phyloP scores from a whole-genome alignment of 768 basidiomycete species.

The Boletus reticulatus region DNA sequence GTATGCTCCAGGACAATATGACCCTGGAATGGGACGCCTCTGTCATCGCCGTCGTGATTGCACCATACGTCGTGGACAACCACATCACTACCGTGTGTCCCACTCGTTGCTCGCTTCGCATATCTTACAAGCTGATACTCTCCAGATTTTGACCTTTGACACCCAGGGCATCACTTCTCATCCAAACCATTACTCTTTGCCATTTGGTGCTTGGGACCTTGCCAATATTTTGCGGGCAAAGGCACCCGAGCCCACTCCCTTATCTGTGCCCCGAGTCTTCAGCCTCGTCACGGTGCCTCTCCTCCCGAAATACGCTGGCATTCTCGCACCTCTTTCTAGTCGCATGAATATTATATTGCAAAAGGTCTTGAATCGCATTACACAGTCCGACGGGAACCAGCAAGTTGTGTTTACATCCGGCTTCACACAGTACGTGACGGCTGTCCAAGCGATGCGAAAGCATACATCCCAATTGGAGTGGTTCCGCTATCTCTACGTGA shows the following conservation, averaged over 20 bases:
- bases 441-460: conserved; percentile 65
- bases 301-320: conserved; percentile 57
- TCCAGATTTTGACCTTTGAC: conserved; percentile 87
- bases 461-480: conserved; percentile 81
- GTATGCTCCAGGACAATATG: conserved; percentile 75
- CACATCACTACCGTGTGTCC: conserved; percentile 60
- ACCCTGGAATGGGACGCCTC: conserved; percentile 60
- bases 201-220: conserved; percentile 50
- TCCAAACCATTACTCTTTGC: conserved; percentile 81
- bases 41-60: conserved; percentile 56
- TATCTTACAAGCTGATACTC: not conserved
- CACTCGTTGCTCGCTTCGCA: not conserved
- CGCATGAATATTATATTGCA: conserved; percentile 42
- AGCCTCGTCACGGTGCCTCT: conserved; percentile 59
- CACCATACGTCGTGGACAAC: conserved; percentile 55
- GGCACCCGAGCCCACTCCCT: conserved; percentile 28
- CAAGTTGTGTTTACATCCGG: conserved; percentile 54
- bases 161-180: conserved; percentile 72
- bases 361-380: conserved; percentile 2
- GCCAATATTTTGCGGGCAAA: conserved; percentile 29
- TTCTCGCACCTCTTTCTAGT: conserved; percentile 47
- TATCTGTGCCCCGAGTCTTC: conserved; percentile 45
- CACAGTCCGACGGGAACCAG: not conserved
- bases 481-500: conserved; percentile 86
- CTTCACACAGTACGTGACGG: conserved; percentile 49